phyloP scores from a whole-genome alignment of 2,329 filamentous ascomycete genomes.

The Sphaerulina musiva region DNA sequence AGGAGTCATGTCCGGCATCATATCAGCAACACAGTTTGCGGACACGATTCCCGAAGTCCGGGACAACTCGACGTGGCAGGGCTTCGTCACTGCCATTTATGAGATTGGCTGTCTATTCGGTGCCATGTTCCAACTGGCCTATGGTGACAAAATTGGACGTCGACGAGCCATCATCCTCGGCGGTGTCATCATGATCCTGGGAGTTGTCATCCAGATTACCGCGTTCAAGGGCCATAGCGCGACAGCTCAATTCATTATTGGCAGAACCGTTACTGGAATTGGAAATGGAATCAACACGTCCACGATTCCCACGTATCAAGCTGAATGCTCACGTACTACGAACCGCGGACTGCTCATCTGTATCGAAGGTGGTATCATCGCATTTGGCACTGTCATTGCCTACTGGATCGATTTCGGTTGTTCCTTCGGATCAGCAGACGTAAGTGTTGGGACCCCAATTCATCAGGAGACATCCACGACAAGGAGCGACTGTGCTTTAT shows the following conservation, averaged over 20 bases:
- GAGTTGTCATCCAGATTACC: constrained; percentile 38
- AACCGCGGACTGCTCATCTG: constrained; percentile 40
- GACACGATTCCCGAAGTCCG: constrained; percentile 4
- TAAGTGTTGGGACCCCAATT: no score
- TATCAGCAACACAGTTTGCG: constrained; percentile 4
- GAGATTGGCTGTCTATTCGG: constrained; percentile 46
- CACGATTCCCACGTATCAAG: constrained; percentile 49
- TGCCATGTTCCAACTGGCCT: constrained; percentile 35
- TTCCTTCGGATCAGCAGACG: constrained; percentile 30
- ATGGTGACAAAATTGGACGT: constrained; percentile 40
- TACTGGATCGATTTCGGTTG: constrained; percentile 49
- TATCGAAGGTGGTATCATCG: constrained; percentile 50
- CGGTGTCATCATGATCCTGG: constrained; percentile 39
- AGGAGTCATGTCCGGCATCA: constrained; percentile 12
- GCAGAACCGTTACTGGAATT: constrained; percentile 48
- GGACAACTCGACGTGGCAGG: constrained; percentile 34
- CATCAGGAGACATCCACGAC: no score
- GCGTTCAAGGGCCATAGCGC: constrained; percentile 30
- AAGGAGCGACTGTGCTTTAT: no score
- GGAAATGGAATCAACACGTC: constrained; percentile 52
- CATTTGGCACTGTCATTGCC: constrained; percentile 45
- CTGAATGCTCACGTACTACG: constrained; percentile 47
- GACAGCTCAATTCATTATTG: constrained; percentile 48
- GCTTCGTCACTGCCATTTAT: constrained; percentile 49
- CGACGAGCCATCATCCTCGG: constrained; percentile 40